Evolutionary conservation across 257 asterid genomes (phyloP).

Genomic region (Solanum verrucosum): DNA sequence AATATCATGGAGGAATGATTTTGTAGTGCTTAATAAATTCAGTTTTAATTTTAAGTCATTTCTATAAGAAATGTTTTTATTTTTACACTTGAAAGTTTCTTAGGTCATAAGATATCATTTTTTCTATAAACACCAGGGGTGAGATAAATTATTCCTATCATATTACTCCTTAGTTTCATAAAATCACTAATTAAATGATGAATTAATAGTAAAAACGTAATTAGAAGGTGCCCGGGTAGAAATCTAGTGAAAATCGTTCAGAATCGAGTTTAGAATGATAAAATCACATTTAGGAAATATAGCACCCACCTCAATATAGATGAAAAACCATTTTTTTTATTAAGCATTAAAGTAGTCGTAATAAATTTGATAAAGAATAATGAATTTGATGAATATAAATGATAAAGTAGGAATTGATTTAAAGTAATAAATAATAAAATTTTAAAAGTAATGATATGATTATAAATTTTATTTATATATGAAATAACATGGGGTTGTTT

Average conservation of each 20-base stretch:
- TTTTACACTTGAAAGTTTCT: neutral
- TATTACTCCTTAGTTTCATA: neutral
- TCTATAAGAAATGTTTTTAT: neutral
- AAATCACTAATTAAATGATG: neutral
- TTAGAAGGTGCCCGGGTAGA: neutral
- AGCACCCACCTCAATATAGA: too few relatives aligned
- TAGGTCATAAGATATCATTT: neutral
- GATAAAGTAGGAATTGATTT: too few relatives aligned
- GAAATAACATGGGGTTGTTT: too few relatives aligned
- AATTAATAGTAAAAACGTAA: neutral
- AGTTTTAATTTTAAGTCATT: too few relatives aligned
- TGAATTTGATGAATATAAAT: too few relatives aligned
- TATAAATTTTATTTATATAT: too few relatives aligned
- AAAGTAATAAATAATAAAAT: too few relatives aligned
- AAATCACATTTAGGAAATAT: neutral
- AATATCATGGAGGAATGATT: neutral
- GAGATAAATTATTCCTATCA: neutral
- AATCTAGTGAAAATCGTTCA: neutral
- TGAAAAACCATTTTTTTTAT: too few relatives aligned
- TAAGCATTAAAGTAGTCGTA: too few relatives aligned
- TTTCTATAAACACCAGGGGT: neutral
- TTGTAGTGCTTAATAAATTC: neutral
- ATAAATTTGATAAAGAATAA: too few relatives aligned
- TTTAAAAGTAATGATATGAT: too few relatives aligned
- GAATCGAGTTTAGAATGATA: neutral